Percentiles rank a stretch among this genome's conserved stretches.
Conservation (phyloP, 75 land plant species). For the Pinus tabuliformis region DNA sequence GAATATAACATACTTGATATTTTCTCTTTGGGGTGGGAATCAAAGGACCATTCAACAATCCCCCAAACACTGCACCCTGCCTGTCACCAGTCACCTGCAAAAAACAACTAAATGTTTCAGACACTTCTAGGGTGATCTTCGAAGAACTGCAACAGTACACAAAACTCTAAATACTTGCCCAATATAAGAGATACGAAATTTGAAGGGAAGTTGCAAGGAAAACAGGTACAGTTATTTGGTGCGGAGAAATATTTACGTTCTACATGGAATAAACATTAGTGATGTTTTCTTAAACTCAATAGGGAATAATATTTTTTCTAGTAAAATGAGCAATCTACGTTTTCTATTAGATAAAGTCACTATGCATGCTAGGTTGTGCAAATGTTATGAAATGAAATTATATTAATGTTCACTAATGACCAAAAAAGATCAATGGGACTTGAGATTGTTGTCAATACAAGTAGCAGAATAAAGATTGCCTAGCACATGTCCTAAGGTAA, state of each 20-base stretch:
- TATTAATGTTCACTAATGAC: too few species aligned
- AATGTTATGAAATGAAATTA: too few species aligned
- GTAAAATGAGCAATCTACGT: too few species aligned
- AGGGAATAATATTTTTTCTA: too few species aligned
- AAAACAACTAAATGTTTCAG: neutral
- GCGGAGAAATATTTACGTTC: neutral
- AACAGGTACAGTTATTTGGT: neutral
- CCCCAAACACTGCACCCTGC: slow-evolving; percentile 94
- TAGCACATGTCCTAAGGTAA: too few species aligned
- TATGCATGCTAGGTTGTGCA: too few species aligned
- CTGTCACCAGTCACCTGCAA: slow-evolving; percentile 75
- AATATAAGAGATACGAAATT: neutral
- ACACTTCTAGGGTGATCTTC: neutral
- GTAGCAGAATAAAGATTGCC: too few species aligned
- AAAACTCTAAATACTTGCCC: neutral
- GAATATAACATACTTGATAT: slow-evolving; percentile 62
- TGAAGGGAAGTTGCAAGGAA: neutral
- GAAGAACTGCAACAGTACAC: neutral
- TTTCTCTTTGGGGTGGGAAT: slow-evolving; percentile 81
- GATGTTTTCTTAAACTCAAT: too few species aligned
- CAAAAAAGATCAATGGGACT: too few species aligned
- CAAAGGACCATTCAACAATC: slow-evolving; percentile 75
- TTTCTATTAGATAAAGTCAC: too few species aligned
- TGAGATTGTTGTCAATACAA: too few species aligned
- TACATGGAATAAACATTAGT: neutral